Evolutionary conservation across 2,329 filamentous ascomycete genomes (phyloP).

Genomic region (Colletotrichum horii): DNA sequence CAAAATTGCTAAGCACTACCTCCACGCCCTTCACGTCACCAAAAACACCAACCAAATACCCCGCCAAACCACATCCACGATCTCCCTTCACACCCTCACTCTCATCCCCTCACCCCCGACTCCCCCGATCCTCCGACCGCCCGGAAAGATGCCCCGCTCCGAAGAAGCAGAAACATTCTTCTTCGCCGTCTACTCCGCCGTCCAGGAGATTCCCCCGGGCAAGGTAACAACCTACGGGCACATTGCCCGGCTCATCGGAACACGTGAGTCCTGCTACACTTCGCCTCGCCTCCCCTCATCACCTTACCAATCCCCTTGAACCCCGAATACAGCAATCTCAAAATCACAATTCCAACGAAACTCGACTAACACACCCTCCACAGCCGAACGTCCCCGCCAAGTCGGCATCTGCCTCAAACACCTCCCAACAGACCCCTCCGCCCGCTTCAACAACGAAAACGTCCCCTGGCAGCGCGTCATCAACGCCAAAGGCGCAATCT

Average conservation of each 20-base stretch:
- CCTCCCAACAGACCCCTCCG: conserved; percentile 62
- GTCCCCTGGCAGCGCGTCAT: conserved; percentile 97
- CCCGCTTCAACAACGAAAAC: conserved; percentile 72
- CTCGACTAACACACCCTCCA: rapidly evolving
- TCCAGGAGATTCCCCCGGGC: conserved; percentile 84
- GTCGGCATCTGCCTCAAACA: conserved; percentile 92
- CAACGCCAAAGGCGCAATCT: conserved; percentile 85
- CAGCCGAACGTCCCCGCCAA: conserved; percentile 78
- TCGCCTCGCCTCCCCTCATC: background rate
- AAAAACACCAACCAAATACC: background rate
- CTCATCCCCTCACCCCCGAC: background rate
- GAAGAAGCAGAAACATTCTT: conserved; percentile 80
- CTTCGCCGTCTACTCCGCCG: conserved; percentile 77
- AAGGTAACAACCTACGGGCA: conserved; percentile 89
- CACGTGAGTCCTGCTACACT: conserved; percentile 58
- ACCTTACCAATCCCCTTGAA: background rate
- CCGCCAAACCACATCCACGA: background rate
- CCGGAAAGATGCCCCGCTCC: conserved; percentile 64
- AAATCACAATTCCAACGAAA: background rate
- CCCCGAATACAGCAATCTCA: background rate
- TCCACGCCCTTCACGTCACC: background rate
- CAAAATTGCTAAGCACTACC: background rate
- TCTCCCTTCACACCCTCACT: background rate
- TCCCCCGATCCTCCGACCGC: background rate
- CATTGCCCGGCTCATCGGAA: conserved; percentile 75